Evolutionary conservation across 139 green algal species (phyloP).

Genomic region (Micractinium sp.): DNA sequence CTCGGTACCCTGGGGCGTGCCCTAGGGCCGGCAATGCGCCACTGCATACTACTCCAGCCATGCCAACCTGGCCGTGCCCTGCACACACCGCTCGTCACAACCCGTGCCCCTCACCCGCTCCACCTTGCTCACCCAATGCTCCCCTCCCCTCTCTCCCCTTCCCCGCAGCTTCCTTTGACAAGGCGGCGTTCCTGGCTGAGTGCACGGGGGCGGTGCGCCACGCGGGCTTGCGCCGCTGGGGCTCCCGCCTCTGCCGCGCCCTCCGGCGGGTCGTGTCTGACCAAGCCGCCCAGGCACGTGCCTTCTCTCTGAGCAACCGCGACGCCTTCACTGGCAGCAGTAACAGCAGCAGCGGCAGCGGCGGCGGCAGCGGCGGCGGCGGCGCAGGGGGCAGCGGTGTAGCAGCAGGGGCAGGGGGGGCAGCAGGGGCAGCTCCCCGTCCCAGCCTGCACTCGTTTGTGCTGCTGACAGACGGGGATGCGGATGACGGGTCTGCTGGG

Average conservation of each 20-base stretch:
- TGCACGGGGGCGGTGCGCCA: neutral
- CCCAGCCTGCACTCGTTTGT: neutral
- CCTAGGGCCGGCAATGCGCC: too few species aligned
- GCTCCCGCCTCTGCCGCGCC: neutral
- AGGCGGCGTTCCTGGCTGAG: neutral
- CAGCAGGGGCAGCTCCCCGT: neutral
- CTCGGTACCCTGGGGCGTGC: neutral
- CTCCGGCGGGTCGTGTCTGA: neutral
- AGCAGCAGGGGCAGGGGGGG: neutral
- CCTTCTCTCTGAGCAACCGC: neutral
- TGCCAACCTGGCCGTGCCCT: neutral
- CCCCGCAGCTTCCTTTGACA: constrained; percentile 8
- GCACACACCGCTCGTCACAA: neutral
- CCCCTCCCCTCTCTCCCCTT: neutral
- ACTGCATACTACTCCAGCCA: too few species aligned
- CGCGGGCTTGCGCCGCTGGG: neutral
- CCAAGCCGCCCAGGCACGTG: neutral
- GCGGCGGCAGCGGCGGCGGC: too few species aligned
- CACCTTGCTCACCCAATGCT: neutral
- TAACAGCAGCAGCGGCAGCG: too few species aligned
- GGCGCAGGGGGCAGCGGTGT: too few species aligned
- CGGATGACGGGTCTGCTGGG: neutral
- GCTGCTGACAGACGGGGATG: constrained; percentile 1
- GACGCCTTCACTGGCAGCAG: too few species aligned
- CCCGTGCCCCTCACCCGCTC: neutral